Conservation (phyloP, 176 grass and related monocot genomes). For the Carex littledalei region DNA sequence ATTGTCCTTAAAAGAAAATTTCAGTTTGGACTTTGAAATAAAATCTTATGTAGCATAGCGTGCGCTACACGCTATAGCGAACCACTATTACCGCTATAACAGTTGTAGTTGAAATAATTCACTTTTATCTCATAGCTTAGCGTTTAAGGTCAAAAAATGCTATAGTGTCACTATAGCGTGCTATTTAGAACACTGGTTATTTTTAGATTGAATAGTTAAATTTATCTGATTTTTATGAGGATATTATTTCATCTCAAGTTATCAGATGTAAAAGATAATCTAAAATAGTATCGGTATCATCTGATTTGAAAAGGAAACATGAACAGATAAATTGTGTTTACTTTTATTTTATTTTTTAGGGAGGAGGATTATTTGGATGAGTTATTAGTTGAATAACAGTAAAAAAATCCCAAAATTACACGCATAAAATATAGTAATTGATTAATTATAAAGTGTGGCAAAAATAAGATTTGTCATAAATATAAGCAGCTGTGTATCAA, state of each 20-base stretch:
- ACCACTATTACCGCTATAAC: too few species aligned
- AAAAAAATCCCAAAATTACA: neutral
- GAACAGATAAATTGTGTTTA: neutral
- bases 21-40: too few species aligned
- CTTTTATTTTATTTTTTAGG: neutral
- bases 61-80: too few species aligned
- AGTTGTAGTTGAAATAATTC: too few species aligned
- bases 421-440: neutral
- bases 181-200: too few species aligned
- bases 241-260: neutral
- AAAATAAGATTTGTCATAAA: neutral
- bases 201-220: neutral
- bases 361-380: neutral
- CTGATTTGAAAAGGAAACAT: neutral
- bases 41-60: too few species aligned
- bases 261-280: neutral
- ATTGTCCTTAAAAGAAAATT: too few species aligned
- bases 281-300: neutral
- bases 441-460: neutral
- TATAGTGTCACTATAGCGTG: too few species aligned
- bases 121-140: too few species aligned
- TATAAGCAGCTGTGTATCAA: neutral
- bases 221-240: neutral
- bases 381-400: neutral
- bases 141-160: too few species aligned